These are phyloP conservation scores for Myxozyma udenii DNA, from an alignment of 805 yeast genomes.

Conservation along the genomic window DNA sequence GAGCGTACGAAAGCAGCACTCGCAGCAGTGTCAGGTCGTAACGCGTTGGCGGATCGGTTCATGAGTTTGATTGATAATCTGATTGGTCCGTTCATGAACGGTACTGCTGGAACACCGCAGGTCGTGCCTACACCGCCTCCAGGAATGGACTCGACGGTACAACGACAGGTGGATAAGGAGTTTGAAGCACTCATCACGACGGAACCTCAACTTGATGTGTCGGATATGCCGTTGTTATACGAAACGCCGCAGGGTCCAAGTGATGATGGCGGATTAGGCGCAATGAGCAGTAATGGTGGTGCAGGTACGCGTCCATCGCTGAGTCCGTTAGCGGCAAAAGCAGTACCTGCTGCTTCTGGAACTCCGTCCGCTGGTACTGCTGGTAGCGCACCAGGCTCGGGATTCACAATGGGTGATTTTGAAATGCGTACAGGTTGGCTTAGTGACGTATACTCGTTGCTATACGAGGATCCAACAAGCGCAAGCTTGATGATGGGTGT, in stretches of 20 bases:
- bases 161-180: neutral
- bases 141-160: neutral
- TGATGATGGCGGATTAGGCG: neutral
- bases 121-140: neutral
- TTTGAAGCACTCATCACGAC: neutral
- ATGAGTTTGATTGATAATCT: slow-evolving; percentile 48
- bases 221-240: neutral
- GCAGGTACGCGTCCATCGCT: too few species aligned
- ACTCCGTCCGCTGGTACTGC: neutral
- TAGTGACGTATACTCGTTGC: slow-evolving; percentile 27
- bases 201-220: neutral
- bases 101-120: neutral
- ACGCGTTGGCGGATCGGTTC: slow-evolving; percentile 48
- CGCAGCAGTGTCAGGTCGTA: slow-evolving; percentile 42
- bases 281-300: neutral
- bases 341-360: neutral
- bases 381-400: neutral
- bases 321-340: neutral
- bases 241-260: neutral
- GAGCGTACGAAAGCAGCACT: slow-evolving; percentile 44
- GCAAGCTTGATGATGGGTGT: slow-evolving; percentile 19
- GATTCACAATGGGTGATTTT: slow-evolving; percentile 15
- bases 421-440: slow-evolving; percentile 29
- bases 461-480: slow-evolving; percentile 24
- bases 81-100: slow-evolving; percentile 25